Percentiles rank a stretch among this genome's conserved stretches.
phyloP scores from a whole-genome alignment of 2,329 filamentous ascomycete species.

The Botrytis deweyae region DNA sequence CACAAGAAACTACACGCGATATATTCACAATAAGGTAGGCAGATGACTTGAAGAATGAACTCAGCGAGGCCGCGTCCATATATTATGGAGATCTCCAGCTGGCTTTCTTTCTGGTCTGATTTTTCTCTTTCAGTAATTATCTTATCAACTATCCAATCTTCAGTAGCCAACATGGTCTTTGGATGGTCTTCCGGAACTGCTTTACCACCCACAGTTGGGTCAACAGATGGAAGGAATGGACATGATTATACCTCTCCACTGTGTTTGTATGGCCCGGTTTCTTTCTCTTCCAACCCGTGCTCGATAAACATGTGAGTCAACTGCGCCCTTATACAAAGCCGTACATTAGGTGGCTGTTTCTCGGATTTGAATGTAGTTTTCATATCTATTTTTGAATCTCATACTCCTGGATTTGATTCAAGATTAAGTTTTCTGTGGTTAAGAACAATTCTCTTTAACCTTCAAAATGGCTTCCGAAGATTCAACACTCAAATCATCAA shows the following conservation, averaged over 20 bases:
- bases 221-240: not conserved
- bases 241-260: not conserved
- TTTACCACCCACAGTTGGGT: slow-evolving; percentile 9
- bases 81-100: not conserved
- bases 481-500: not conserved
- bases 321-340: slow-evolving; percentile 4
- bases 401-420: not conserved
- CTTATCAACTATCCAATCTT: not conserved
- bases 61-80: not conserved
- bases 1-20: not conserved
- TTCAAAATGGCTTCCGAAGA: slow-evolving; percentile 2
- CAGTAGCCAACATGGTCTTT: slow-evolving; percentile 6
- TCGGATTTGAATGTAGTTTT: not conserved
- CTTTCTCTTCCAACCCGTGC: not conserved
- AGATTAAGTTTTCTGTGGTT: not conserved
- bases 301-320: not conserved
- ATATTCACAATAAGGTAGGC: not conserved
- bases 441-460: not conserved
- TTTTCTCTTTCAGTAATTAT: not conserved
- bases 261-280: not conserved
- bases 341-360: slow-evolving; percentile 11
- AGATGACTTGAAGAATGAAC: slow-evolving; percentile 1
- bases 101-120: slow-evolving; percentile 1
- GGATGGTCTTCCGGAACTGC: not conserved
- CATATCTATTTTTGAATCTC: not conserved